These are phyloP conservation scores for Penicillium sp. DNA, from an alignment of 2,329 filamentous ascomycete genomes.

Conservation along the genomic window DNA sequence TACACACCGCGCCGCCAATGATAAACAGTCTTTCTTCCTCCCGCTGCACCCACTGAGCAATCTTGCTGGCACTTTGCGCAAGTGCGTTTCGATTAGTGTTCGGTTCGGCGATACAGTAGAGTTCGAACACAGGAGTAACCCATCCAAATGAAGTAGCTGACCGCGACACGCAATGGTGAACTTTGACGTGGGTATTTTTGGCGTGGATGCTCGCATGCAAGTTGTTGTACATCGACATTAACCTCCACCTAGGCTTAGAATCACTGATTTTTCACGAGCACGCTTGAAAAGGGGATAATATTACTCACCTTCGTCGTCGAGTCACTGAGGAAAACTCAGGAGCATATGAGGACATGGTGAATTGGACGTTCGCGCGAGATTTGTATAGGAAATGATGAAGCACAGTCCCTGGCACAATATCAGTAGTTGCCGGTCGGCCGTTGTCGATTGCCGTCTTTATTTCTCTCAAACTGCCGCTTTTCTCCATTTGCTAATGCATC, in stretches of 20 bases:
- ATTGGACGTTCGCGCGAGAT: slow-evolving; percentile 89
- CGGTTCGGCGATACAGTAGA: slow-evolving; percentile 89
- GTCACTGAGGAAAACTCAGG: slow-evolving; percentile 62
- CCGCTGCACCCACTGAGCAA: slow-evolving; percentile 84
- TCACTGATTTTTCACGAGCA: not conserved
- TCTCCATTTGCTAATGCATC: slow-evolving; percentile 60
- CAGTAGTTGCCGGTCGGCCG: slow-evolving; percentile 67
- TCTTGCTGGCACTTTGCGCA: slow-evolving; percentile 79
- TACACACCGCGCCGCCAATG: slow-evolving; percentile 82
- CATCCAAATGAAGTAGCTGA: slow-evolving; percentile 80
- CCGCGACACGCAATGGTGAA: slow-evolving; percentile 73
- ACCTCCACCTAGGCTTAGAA: slow-evolving; percentile 36
- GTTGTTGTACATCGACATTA: slow-evolving; percentile 80
- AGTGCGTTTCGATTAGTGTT: slow-evolving; percentile 60
- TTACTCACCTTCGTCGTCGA: slow-evolving; percentile 57
- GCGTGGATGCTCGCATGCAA: slow-evolving; percentile 82
- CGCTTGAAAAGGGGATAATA: not conserved
- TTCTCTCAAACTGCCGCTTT: slow-evolving; percentile 68
- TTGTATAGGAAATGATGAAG: slow-evolving; percentile 95
- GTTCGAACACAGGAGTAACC: slow-evolving; percentile 85
- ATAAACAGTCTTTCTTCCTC: slow-evolving; percentile 96
- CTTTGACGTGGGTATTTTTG: slow-evolving; percentile 78
- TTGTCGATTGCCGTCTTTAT: slow-evolving; percentile 68
- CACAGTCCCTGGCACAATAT: slow-evolving; percentile 74
- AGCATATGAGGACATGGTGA: slow-evolving; percentile 79